Percentiles rank a stretch among this genome's conserved stretches.
These are phyloP conservation scores for Boletus edulis DNA, from an alignment of 768 basidiomycete species.

Conservation along the genomic window DNA sequence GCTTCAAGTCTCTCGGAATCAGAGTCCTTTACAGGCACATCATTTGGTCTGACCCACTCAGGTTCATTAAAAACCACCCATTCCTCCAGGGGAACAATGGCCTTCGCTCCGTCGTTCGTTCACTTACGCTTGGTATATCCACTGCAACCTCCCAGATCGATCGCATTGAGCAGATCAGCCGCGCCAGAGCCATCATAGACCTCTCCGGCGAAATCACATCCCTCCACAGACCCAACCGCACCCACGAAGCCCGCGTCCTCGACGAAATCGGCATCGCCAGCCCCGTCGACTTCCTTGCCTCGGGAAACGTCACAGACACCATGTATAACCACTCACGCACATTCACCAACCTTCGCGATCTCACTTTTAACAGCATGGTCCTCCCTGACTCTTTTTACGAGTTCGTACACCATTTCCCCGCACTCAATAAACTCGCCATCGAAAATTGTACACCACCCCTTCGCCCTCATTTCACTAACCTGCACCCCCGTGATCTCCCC, in stretches of 20 bases:
- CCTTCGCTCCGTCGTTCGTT: conserved; percentile 14
- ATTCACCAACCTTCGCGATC: conserved; percentile 37
- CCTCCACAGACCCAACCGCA: conserved; percentile 17
- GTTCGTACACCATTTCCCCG: conserved; percentile 36
- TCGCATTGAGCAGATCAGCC: conserved; percentile 30
- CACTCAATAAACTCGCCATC: conserved; percentile 38
- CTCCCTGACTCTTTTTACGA: conserved; percentile 36
- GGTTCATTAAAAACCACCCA: conserved; percentile 22
- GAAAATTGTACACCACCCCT: conserved; percentile 37
- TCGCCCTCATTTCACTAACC: conserved; percentile 12
- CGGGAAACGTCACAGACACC: conserved; percentile 14
- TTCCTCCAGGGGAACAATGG: conserved; percentile 11
- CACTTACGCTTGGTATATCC: conserved; percentile 30
- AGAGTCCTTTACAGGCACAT: conserved; percentile 34
- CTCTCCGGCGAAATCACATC: conserved; percentile 13
- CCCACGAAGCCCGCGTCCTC: conserved; percentile 26
- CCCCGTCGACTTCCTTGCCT: conserved; percentile 22
- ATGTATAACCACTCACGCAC: conserved; percentile 17
- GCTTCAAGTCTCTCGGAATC: conserved; percentile 29
- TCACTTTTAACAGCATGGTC: conserved; percentile 37
- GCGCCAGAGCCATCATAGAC: conserved; percentile 23
- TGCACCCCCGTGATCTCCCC: conserved; percentile 37
- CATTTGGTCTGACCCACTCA: conserved; percentile 32
- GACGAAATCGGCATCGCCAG: conserved; percentile 19
- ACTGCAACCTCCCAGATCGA: conserved; percentile 12